phyloP scores from a whole-genome alignment of 2,329 filamentous ascomycete genomes.

The Pseudophaeomoniella oleicola region DNA sequence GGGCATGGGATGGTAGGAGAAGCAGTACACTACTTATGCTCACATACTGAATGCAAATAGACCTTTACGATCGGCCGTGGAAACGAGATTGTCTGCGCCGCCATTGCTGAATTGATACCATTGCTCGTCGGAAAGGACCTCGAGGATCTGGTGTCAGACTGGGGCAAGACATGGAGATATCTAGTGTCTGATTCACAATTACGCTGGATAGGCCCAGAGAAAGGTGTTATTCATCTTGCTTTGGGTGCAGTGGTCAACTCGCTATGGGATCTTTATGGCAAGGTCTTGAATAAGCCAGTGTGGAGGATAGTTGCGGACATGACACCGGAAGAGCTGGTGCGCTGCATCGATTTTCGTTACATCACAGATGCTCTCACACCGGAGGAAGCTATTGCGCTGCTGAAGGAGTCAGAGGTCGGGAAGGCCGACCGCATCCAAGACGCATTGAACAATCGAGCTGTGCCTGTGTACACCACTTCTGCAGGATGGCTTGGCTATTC shows the following conservation, averaged over 20 bases:
- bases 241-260: slow-evolving; percentile 82
- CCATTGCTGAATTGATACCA: slow-evolving; percentile 58
- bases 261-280: slow-evolving; percentile 92
- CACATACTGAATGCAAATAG: slow-evolving; percentile 9
- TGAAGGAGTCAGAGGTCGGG: slow-evolving; percentile 49
- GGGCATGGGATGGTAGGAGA: slow-evolving; percentile 27
- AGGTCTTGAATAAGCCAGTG: slow-evolving; percentile 70
- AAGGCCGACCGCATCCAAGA: slow-evolving; percentile 61
- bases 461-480: slow-evolving; percentile 81
- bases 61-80: slow-evolving; percentile 45
- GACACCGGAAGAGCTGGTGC: slow-evolving; percentile 72
- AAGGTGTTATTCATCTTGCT: slow-evolving; percentile 85
- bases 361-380: slow-evolving; percentile 88
- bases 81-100: slow-evolving; percentile 72
- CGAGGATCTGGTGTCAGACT: slow-evolving; percentile 19
- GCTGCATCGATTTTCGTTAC: slow-evolving; percentile 86
- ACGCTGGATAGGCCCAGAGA: slow-evolving; percentile 87
- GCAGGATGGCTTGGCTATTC: slow-evolving; percentile 87
- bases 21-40: neutral
- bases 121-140: slow-evolving; percentile 58
- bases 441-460: slow-evolving; percentile 57
- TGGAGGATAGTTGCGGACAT: slow-evolving; percentile 86
- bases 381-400: slow-evolving; percentile 60
- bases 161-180: slow-evolving; percentile 63
- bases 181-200: slow-evolving; percentile 79